A percentile compares a stretch with the other conserved stretches of the same genome.
Conservation (phyloP, 768 basidiomycete genomes). For the Lactifluus hygrophoroides region DNA sequence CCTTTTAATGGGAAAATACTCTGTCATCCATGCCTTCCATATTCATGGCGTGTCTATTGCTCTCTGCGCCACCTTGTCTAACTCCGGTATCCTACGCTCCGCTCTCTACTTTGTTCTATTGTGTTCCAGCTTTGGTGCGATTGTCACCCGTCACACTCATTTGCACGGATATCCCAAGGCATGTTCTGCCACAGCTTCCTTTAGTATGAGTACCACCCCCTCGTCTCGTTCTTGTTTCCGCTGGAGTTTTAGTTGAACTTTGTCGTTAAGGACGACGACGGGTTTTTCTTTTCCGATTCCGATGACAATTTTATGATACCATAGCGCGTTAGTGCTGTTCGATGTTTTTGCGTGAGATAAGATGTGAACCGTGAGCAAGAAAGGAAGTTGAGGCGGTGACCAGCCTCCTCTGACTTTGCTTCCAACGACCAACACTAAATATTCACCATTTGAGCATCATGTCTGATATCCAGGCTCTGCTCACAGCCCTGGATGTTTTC, state of each 20-base stretch:
- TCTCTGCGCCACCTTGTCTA: slow-evolving; percentile 32
- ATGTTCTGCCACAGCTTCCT: slow-evolving; percentile 14
- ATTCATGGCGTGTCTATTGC: slow-evolving; percentile 29
- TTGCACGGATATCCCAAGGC: slow-evolving; percentile 21
- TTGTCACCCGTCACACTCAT: slow-evolving; percentile 19
- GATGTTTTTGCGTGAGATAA: slow-evolving; percentile 11
- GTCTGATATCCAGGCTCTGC: slow-evolving; percentile 61
- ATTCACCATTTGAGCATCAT: slow-evolving; percentile 29
- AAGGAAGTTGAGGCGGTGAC: not conserved
- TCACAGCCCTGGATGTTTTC: slow-evolving; percentile 76
- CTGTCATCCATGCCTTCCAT: slow-evolving; percentile 26
- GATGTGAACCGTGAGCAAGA: slow-evolving; percentile 1
- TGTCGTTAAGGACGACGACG: slow-evolving; percentile 5
- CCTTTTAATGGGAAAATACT: slow-evolving; percentile 25
- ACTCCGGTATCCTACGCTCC: slow-evolving; percentile 38
- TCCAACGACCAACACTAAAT: slow-evolving; percentile 1
- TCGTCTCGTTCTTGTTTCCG: slow-evolving; percentile 19
- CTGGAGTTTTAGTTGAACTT: slow-evolving; percentile 1
- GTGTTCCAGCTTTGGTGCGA: slow-evolving; percentile 18
- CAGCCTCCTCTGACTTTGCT: not conserved
- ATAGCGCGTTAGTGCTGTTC: slow-evolving; percentile 7
- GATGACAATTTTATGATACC: slow-evolving; percentile 24
- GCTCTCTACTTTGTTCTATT: slow-evolving; percentile 27
- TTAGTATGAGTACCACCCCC: slow-evolving; percentile 19
- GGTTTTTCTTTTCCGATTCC: slow-evolving; percentile 5